These are phyloP conservation scores for Macrophomina phaseolina DNA, from an alignment of 2,329 filamentous ascomycete genomes.

Conservation along the genomic window DNA sequence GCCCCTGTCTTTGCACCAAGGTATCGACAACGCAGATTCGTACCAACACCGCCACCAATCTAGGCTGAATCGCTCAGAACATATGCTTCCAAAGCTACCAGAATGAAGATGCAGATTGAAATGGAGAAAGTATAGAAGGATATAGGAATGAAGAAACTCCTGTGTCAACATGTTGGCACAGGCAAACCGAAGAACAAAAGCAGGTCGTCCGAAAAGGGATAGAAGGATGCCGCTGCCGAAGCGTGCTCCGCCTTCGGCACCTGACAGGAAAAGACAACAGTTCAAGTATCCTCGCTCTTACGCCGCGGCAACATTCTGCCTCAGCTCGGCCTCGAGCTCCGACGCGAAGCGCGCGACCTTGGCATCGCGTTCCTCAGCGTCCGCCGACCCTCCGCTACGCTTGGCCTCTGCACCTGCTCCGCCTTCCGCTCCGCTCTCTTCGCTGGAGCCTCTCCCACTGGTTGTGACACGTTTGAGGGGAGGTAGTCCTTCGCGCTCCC, in stretches of 20 bases:
- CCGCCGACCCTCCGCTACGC: background rate
- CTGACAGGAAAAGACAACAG: background rate
- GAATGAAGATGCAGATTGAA: background rate
- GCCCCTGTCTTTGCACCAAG: background rate
- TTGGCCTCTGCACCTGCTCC: background rate
- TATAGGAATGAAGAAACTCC: background rate
- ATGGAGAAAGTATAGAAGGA: background rate
- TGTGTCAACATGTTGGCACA: background rate
- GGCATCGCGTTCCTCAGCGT: slow-evolving; percentile 15
- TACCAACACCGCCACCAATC: slow-evolving; percentile 4
- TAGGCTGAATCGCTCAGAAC: background rate
- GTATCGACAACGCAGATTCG: slow-evolving; percentile 4
- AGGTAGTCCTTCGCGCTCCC: slow-evolving; percentile 27
- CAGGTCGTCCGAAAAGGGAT: background rate
- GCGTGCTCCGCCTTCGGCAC: background rate
- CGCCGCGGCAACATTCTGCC: slow-evolving; percentile 17
- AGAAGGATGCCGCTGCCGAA: too few relatives aligned
- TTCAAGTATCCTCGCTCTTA: background rate
- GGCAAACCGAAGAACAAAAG: background rate
- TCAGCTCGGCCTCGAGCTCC: slow-evolving; percentile 23
- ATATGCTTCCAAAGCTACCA: background rate
- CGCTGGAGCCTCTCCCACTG: background rate
- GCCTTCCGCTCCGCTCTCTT: slow-evolving; percentile 8
- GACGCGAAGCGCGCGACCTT: slow-evolving; percentile 21
- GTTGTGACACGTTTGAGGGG: background rate